A percentile compares a stretch with the other conserved stretches of the same genome.
Evolutionary conservation across 2,329 filamentous ascomycete genomes (phyloP).

Genomic region (Torrubiella hemipterigena): DNA sequence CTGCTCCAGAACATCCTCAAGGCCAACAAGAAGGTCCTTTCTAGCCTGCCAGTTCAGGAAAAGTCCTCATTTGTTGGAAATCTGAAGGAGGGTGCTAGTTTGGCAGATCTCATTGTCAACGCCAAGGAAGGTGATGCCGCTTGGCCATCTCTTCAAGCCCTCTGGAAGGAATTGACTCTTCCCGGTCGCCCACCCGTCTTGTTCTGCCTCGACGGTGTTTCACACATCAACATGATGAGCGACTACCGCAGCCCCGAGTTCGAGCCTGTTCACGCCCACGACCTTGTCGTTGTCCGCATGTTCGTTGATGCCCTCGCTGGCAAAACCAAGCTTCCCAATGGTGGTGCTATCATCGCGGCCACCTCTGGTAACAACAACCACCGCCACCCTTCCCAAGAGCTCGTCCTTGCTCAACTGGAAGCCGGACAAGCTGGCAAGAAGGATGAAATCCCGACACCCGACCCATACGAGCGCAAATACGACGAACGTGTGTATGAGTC

Average conservation of each 20-base stretch:
- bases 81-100: conserved; percentile 42
- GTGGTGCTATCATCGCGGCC: conserved; percentile 66
- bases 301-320: conserved; percentile 65
- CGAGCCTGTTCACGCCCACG: conserved; percentile 72
- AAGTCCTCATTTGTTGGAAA: conserved; percentile 31
- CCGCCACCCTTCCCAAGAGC: conserved; percentile 51
- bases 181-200: conserved; percentile 48
- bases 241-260: conserved; percentile 63
- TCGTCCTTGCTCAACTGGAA: conserved; percentile 48
- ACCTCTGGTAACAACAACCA: conserved; percentile 62
- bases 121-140: conserved; percentile 65
- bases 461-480: conserved; percentile 45
- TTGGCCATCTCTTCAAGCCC: conserved; percentile 67
- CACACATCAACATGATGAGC: conserved; percentile 68
- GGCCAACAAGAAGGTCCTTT: conserved; percentile 59
- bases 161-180: conserved; percentile 67
- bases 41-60: conserved; percentile 29
- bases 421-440: conserved; percentile 27
- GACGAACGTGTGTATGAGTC: conserved; percentile 43
- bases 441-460: conserved; percentile 26
- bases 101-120: conserved; percentile 58
- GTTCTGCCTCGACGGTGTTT: conserved; percentile 65
- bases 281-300: conserved; percentile 63
- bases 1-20: conserved; percentile 62
- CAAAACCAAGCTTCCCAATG: conserved; percentile 47